A percentile compares a stretch with the other conserved stretches of the same genome.
Evolutionary conservation across 129 eudicot species (phyloP).

Genomic region (Scalesia atractyloides): DNA sequence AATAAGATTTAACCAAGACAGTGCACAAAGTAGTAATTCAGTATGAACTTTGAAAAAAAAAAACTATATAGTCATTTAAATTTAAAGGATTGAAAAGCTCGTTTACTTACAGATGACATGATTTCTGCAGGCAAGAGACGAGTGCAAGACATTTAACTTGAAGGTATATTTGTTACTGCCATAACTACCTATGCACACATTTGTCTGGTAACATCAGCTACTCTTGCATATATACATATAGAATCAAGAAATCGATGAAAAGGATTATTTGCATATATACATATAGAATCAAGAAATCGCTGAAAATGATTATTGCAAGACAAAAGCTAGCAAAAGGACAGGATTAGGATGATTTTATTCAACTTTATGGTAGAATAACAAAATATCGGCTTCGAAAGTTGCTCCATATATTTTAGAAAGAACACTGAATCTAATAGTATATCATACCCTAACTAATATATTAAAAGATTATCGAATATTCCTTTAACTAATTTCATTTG

Average conservation of each 20-base stretch:
- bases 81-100: background rate
- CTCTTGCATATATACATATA: background rate
- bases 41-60: too few species aligned
- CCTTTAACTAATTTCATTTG: constrained; percentile 9
- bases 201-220: background rate
- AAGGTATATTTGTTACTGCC: constrained; percentile 45
- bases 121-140: constrained; percentile 62
- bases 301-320: constrained; percentile 15
- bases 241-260: constrained; percentile 1
- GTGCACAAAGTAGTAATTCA: too few species aligned
- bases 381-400: background rate
- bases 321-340: constrained; percentile 8
- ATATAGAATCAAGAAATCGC: background rate
- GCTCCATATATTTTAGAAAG: constrained; percentile 8
- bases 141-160: constrained; percentile 58
- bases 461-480: constrained; percentile 7
- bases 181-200: background rate
- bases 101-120: constrained; percentile 12
- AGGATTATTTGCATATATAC: constrained; percentile 2
- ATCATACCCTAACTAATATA: too few species aligned
- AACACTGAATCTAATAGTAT: too few species aligned
- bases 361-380: constrained; percentile 20
- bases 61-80: background rate
- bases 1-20: too few species aligned
- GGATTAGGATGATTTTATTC: constrained; percentile 23